Percentiles rank a stretch among this genome's conserved stretches.
Conservation (phyloP, 2,329 filamentous ascomycete species). For the Gyromitra esculenta region DNA sequence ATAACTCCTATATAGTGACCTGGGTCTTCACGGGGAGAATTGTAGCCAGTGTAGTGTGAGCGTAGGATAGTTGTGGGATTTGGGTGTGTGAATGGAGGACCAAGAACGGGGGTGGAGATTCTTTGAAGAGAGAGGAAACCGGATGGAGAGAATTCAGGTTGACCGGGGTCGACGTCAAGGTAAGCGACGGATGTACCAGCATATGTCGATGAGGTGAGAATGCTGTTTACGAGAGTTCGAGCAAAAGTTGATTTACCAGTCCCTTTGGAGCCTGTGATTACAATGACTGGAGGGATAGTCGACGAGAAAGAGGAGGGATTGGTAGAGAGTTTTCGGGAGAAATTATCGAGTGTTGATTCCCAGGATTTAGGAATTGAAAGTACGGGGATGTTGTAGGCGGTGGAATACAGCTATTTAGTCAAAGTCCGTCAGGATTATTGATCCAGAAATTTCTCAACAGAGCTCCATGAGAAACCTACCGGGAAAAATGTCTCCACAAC, state of each 20-base stretch:
- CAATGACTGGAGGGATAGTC: conserved; percentile 46
- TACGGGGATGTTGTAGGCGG: conserved; percentile 66
- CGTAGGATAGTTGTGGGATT: conserved; percentile 64
- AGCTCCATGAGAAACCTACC: conserved; percentile 54
- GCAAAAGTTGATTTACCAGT: conserved; percentile 56
- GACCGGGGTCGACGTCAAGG: conserved; percentile 81
- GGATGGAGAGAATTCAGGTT: conserved; percentile 77
- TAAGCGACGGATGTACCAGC: conserved; percentile 63
- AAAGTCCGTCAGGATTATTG: conserved; percentile 31
- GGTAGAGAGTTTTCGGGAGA: neutral
- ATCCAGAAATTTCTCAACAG: neutral
- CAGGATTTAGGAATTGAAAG: conserved; percentile 52
- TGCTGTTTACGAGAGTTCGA: conserved; percentile 48
- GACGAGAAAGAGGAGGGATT: conserved; percentile 9
- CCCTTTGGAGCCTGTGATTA: conserved; percentile 56
- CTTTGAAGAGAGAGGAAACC: conserved; percentile 75
- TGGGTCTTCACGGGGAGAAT: conserved; percentile 73
- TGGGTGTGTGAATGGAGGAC: conserved; percentile 74
- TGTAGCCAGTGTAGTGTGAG: conserved; percentile 73
- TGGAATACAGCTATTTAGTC: conserved; percentile 35
- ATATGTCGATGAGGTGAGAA: conserved; percentile 56
- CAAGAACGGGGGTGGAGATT: conserved; percentile 70
- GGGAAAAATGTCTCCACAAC: conserved; percentile 57
- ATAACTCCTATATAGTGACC: conserved; percentile 73
- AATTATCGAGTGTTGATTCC: conserved; percentile 18